Percentiles rank a stretch among this genome's conserved stretches.
Evolutionary conservation across 164 flowering plant species (phyloP).

Genomic region (Litsea cubeba): DNA sequence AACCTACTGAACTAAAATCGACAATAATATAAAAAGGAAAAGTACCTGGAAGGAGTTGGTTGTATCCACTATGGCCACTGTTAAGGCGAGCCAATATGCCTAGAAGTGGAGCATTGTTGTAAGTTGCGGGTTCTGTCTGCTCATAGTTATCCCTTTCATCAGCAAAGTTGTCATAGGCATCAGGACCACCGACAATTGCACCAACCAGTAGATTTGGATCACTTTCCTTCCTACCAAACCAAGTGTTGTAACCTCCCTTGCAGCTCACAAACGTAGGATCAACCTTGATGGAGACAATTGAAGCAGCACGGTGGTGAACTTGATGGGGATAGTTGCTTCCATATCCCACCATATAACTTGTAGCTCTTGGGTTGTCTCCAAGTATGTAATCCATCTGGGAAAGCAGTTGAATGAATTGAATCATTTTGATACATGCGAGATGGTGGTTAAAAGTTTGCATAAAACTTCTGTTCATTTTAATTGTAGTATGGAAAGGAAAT

Average conservation of each 20-base stretch:
- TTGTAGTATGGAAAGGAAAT: too few relatives aligned
- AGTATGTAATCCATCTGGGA: slow-evolving; percentile 86
- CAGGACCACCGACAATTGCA: slow-evolving; percentile 95
- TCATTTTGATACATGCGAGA: neutral
- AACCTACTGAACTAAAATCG: neutral
- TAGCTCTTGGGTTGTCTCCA: slow-evolving; percentile 95
- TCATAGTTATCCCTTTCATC: slow-evolving; percentile 84
- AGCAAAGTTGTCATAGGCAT: slow-evolving; percentile 87
- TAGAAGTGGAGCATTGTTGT: slow-evolving; percentile 91
- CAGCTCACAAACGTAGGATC: slow-evolving; percentile 66
- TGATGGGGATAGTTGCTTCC: slow-evolving; percentile 79
- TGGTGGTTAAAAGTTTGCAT: neutral
- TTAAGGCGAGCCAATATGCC: slow-evolving; percentile 72
- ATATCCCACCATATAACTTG: slow-evolving; percentile 97
- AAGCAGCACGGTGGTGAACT: slow-evolving; percentile 84
- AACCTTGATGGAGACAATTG: slow-evolving; percentile 73
- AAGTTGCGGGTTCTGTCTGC: slow-evolving; percentile 97
- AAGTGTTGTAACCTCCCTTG: slow-evolving; percentile 83
- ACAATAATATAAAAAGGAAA: neutral
- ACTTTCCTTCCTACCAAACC: slow-evolving; percentile 68
- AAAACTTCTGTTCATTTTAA: too few relatives aligned
- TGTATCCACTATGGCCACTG: slow-evolving; percentile 55
- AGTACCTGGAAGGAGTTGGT: slow-evolving; percentile 86
- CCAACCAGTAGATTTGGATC: slow-evolving; percentile 85
- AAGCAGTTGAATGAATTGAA: neutral